Percentiles rank a stretch among this genome's conserved stretches.
These are phyloP conservation scores for Davidsoniella virescens DNA, from an alignment of 2,329 filamentous ascomycete genomes.

Conservation along the genomic window DNA sequence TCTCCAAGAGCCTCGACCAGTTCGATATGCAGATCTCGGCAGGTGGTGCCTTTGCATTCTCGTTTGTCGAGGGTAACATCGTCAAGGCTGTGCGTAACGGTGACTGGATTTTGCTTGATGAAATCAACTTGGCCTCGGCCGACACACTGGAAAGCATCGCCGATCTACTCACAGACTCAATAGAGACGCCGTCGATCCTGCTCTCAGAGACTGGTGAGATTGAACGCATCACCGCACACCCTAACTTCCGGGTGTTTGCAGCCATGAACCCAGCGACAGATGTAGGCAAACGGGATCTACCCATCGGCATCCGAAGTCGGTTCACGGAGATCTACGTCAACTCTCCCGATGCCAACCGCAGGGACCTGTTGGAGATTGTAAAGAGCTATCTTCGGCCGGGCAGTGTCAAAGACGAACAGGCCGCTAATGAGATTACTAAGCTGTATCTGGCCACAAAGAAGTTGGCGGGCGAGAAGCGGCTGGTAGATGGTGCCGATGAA, in stretches of 20 bases:
- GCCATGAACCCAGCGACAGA: slow-evolving; percentile 99
- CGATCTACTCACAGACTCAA: slow-evolving; percentile 63
- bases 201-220: slow-evolving; percentile 89
- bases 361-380: slow-evolving; percentile 77
- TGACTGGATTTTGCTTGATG: slow-evolving; percentile 91
- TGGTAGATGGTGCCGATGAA: slow-evolving; percentile 91
- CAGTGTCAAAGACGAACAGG: slow-evolving; percentile 53
- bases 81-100: slow-evolving; percentile 92
- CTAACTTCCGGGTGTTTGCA: slow-evolving; percentile 88
- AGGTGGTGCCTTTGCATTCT: slow-evolving; percentile 64
- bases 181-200: slow-evolving; percentile 62
- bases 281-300: slow-evolving; percentile 86
- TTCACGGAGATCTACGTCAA: slow-evolving; percentile 95
- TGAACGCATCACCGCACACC: slow-evolving; percentile 75
- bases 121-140: slow-evolving; percentile 89
- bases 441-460: slow-evolving; percentile 80
- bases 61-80: slow-evolving; percentile 90
- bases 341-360: slow-evolving; percentile 71
- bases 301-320: slow-evolving; percentile 70
- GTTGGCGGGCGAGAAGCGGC: slow-evolving; percentile 60
- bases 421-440: slow-evolving; percentile 64
- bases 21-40: slow-evolving; percentile 57
- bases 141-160: slow-evolving; percentile 91
- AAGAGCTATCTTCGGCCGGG: slow-evolving; percentile 68
- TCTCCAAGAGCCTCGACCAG: slow-evolving; percentile 56